Evolutionary conservation across 179 eudicot genomes (phyloP).

Genomic region (Drosera spatulata): DNA sequence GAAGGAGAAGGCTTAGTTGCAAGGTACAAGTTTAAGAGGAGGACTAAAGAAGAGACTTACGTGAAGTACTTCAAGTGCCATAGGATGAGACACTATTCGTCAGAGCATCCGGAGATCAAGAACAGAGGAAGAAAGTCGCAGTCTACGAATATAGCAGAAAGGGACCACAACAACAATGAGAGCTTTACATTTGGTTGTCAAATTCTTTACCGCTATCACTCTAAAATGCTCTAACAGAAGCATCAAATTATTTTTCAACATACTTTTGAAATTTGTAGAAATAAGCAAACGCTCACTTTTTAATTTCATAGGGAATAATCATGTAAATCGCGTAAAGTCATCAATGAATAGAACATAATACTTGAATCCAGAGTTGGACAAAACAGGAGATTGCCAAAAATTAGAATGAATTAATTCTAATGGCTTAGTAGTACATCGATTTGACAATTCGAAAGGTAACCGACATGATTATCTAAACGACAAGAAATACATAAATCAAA

Average conservation of each 20-base stretch:
- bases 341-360: slow-evolving; percentile 7
- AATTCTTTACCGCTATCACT: slow-evolving; percentile 1
- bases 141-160: no score
- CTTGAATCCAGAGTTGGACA: background rate
- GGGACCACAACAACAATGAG: no score
- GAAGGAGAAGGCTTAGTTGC: no score
- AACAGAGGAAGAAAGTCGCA: no score
- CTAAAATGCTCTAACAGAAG: background rate
- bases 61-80: no score
- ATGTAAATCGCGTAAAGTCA: slow-evolving; percentile 1
- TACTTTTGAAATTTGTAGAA: background rate
- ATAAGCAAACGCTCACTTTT: background rate
- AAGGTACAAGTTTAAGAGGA: no score
- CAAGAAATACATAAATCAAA: background rate
- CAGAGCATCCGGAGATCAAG: no score
- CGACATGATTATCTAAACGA: background rate
- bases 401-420: background rate
- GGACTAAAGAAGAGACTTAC: no score
- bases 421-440: background rate
- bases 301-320: slow-evolving; percentile 1
- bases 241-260: background rate
- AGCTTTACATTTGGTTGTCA: background rate
- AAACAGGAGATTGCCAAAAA: background rate
- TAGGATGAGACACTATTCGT: no score
- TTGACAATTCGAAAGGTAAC: background rate